Evolutionary conservation across 2,329 filamentous ascomycete species (phyloP), one percentile per base, ranked within the genome.

Genomic region (Colletotrichum eremochloae): DNA sequence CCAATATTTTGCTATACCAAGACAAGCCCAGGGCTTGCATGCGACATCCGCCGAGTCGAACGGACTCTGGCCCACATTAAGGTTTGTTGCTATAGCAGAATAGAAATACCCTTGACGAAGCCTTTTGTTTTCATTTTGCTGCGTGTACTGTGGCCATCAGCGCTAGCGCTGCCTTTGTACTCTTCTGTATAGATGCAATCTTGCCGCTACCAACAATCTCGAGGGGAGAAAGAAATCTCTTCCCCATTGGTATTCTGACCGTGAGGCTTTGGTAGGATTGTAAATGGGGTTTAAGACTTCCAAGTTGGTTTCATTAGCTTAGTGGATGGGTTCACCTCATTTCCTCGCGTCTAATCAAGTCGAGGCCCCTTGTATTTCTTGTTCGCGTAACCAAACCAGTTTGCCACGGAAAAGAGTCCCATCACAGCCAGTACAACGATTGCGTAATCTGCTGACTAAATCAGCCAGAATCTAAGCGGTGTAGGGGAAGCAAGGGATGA

Each of bases 131-230:
- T 78, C 76, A 5, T 42, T 20, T 20, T 2, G 76, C 63, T 0
- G 77, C 74, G 24, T 81, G 78, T 14, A 76, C 76, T 62, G 83
- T 81, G 2, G 79, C 80, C 4, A 83, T 79, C 1, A 83, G 48
- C 2, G 60, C 77, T n/a, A n/a, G n/a, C n/a, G n/a, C n/a, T 2
- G 75, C 61, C 14, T 75, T 77, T 1, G 40, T 68, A 44, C 70
- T 76, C 40, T 76, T 75, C 61, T 76, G 77, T 8, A 81, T 72
- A 1, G 80, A 78, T 1, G 80, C 77, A 3, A 79, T 79, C 36
- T 79, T 79, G 7, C 69, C 71, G 11, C 77, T 76, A 14, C 74
- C 74, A 1, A 33, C 15, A 1, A 60, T 66, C 67, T 78, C 77
- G 3, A 80, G 33, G 5, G n/a, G n/a, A n/a, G n/a, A 78, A 75